phyloP scores from a whole-genome alignment of 2,329 filamentous ascomycete genomes.

The Neopestalotiopsis sp. region DNA sequence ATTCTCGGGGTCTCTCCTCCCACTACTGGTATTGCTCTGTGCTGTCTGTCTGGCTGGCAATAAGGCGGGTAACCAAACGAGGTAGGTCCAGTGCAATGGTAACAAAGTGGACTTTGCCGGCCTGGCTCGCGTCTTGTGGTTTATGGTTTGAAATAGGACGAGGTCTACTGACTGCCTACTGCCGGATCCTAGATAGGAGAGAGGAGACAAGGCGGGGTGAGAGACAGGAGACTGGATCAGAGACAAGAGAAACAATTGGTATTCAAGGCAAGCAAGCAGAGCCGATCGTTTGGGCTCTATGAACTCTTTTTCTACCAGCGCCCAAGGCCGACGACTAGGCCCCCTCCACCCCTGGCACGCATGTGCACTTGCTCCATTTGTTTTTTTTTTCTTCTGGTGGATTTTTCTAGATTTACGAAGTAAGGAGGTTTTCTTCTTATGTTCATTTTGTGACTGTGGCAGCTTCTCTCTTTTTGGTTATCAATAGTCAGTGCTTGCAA shows the following conservation, averaged over 20 bases:
- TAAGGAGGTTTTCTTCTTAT: neutral
- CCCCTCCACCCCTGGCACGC: neutral
- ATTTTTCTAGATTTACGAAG: neutral
- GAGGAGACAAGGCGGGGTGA: neutral
- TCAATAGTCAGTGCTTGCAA: neutral
- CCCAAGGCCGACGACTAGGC: neutral
- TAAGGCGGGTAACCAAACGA: no score
- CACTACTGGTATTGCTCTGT: neutral
- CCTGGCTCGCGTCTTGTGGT: neutral
- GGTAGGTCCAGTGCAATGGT: neutral
- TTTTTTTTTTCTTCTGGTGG: neutral
- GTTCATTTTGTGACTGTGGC: neutral
- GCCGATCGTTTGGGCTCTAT: neutral
- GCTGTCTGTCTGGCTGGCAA: no score
- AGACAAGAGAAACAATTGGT: conserved; percentile 1
- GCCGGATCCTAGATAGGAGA: neutral
- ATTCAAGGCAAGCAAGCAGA: neutral
- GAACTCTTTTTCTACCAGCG: neutral
- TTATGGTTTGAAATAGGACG: neutral
- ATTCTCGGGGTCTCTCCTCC: neutral
- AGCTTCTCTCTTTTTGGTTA: neutral
- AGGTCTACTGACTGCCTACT: neutral
- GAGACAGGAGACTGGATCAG: neutral
- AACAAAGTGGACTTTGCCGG: neutral
- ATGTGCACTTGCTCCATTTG: neutral